Evolutionary conservation across 768 basidiomycete genomes (phyloP).

Genomic region (Lenzites betulinus): DNA sequence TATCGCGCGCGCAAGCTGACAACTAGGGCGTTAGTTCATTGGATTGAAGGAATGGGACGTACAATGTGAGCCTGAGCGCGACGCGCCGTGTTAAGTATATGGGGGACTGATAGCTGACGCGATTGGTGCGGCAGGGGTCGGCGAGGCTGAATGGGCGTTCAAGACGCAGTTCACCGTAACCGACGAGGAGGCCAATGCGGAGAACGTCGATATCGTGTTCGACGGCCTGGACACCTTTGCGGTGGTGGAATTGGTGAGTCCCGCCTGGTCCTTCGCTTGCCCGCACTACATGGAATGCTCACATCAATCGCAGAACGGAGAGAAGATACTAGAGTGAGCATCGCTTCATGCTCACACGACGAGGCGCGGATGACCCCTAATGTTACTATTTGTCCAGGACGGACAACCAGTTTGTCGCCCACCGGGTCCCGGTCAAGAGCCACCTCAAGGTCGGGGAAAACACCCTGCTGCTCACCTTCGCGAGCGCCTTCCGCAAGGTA

Average conservation of each 20-base stretch:
- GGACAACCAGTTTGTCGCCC: slow-evolving; percentile 82
- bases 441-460: slow-evolving; percentile 59
- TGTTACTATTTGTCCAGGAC: slow-evolving; percentile 43
- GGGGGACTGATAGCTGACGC: background rate
- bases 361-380: too few species aligned
- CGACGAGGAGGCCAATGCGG: slow-evolving; percentile 44
- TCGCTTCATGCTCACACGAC: too few species aligned
- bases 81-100: background rate
- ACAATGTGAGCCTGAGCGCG: slow-evolving; percentile 66
- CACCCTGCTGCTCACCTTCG: slow-evolving; percentile 68
- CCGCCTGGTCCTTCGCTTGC: background rate
- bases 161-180: slow-evolving; percentile 60
- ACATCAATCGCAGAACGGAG: slow-evolving; percentile 60
- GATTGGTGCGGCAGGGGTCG: slow-evolving; percentile 64
- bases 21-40: slow-evolving; percentile 52
- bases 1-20: background rate
- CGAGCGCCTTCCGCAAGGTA: slow-evolving; percentile 73
- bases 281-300: background rate
- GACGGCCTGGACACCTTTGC: slow-evolving; percentile 93
- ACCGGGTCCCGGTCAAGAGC: slow-evolving; percentile 63
- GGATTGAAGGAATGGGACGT: slow-evolving; percentile 88
- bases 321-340: slow-evolving; percentile 61
- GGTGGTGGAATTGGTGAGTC: slow-evolving; percentile 62
- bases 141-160: slow-evolving; percentile 86
- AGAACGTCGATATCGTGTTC: slow-evolving; percentile 75